Evolutionary conservation across 306 rosid species (phyloP).

Genomic region (Fagus crenata): DNA sequence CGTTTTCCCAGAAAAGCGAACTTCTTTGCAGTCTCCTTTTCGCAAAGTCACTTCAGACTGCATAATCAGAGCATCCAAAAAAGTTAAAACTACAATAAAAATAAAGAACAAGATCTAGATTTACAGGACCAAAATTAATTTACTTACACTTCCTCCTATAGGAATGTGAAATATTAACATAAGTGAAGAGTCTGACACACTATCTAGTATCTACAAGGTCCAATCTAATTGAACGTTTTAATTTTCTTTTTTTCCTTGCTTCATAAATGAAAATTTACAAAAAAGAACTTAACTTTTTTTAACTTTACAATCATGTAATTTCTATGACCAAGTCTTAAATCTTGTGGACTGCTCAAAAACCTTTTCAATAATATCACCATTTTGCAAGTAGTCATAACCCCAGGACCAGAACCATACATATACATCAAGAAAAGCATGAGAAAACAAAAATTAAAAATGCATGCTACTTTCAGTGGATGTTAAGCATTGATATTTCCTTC

Average conservation of each 20-base stretch:
- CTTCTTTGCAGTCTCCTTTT: slow-evolving; percentile 43
- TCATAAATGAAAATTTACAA: not conserved
- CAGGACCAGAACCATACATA: not conserved
- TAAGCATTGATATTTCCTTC: too few relatives aligned
- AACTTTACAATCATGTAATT: not conserved
- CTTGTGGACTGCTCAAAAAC: not conserved
- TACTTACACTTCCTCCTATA: not conserved
- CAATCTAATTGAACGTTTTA: not conserved
- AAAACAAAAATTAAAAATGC: not conserved
- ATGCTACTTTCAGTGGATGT: too few relatives aligned
- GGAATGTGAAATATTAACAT: not conserved
- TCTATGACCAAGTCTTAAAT: not conserved
- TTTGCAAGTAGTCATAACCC: not conserved
- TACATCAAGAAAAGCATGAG: not conserved
- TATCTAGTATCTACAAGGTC: not conserved
- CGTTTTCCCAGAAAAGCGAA: slow-evolving; percentile 58
- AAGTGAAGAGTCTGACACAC: not conserved
- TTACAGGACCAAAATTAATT: not conserved
- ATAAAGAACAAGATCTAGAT: not conserved
- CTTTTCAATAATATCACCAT: not conserved
- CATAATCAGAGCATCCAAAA: not conserved
- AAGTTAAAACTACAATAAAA: not conserved
- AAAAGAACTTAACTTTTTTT: not conserved
- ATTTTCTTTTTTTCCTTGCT: not conserved
- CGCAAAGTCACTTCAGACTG: slow-evolving; percentile 47